These are phyloP conservation scores for Zhuliangozyma blackwelliae DNA, from an alignment of 1,139 yeast genomes.

Conservation along the genomic window DNA sequence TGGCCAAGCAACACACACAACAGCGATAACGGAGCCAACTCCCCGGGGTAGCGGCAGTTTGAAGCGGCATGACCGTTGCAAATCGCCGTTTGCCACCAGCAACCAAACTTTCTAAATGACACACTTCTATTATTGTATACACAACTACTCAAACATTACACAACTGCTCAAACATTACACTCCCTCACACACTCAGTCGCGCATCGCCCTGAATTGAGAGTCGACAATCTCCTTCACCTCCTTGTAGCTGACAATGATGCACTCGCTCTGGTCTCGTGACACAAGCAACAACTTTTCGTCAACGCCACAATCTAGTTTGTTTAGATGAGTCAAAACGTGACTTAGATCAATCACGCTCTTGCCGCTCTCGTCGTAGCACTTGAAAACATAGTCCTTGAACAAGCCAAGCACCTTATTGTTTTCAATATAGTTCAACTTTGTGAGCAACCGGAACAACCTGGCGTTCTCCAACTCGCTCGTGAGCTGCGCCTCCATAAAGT, in stretches of 20 bases:
- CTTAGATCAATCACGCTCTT: slow-evolving; percentile 77
- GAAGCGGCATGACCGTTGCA: too few species aligned
- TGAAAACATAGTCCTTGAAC: slow-evolving; percentile 83
- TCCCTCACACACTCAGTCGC: too few species aligned
- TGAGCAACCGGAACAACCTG: slow-evolving; percentile 72
- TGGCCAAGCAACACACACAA: too few species aligned
- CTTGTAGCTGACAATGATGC: slow-evolving; percentile 75
- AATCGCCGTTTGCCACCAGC: too few species aligned
- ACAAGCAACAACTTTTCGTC: slow-evolving; percentile 79
- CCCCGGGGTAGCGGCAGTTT: too few species aligned
- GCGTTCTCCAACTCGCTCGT: slow-evolving; percentile 82
- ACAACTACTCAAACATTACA: too few species aligned
- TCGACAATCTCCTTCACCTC: slow-evolving; percentile 75
- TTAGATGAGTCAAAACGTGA: slow-evolving; percentile 72
- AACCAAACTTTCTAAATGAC: too few species aligned
- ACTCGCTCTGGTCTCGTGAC: slow-evolving; percentile 77
- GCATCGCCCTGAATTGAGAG: slow-evolving; percentile 51
- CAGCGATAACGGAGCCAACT: too few species aligned
- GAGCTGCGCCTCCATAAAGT: slow-evolving; percentile 63
- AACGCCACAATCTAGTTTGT: slow-evolving; percentile 89
- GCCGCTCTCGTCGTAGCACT: slow-evolving; percentile 75
- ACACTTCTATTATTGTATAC: too few species aligned
- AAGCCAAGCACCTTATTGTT: slow-evolving; percentile 74
- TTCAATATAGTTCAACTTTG: slow-evolving; percentile 78
- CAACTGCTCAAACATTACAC: too few species aligned